Evolutionary conservation across 257 asterid genomes (phyloP).

Genomic region (Gentiana straminea): DNA sequence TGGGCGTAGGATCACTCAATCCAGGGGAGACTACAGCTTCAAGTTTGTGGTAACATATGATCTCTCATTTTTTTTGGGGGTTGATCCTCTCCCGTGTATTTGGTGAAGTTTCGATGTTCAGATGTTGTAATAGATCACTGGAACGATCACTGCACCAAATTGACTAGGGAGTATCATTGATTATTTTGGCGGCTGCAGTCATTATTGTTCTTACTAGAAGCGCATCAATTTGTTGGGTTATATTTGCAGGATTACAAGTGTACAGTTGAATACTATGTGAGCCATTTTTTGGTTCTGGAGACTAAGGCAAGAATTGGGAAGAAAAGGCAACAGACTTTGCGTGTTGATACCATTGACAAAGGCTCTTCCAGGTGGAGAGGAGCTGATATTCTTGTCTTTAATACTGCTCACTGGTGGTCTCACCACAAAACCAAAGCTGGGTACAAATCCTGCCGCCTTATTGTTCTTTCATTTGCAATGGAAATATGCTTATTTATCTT

Average conservation of each 20-base stretch:
- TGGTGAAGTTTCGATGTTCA: too few species aligned
- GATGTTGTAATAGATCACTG: too few species aligned
- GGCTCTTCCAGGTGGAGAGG: constrained; percentile 87
- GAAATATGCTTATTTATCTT: neutral
- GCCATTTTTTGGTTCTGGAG: constrained; percentile 80
- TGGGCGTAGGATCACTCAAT: constrained; percentile 75
- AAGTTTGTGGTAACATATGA: constrained; percentile 64
- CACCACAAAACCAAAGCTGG: constrained; percentile 87
- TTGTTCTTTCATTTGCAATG: neutral
- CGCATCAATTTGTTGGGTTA: neutral
- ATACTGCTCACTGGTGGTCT: constrained; percentile 96
- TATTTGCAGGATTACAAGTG: constrained; percentile 65
- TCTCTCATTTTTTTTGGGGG: neutral
- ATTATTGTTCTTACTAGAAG: neutral
- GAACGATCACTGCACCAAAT: too few species aligned
- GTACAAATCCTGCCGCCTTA: constrained; percentile 20
- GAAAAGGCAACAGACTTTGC: constrained; percentile 57
- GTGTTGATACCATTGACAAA: constrained; percentile 71
- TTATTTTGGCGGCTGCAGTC: neutral
- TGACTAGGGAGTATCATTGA: too few species aligned
- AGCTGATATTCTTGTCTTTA: constrained; percentile 81
- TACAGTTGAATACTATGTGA: constrained; percentile 72
- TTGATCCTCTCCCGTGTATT: neutral
- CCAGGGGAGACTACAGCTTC: constrained; percentile 69
- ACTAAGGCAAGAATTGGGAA: constrained; percentile 68